Evolutionary conservation across 352 stramenopile species (phyloP).

Genomic region (Globisporangium orthogonon): DNA sequence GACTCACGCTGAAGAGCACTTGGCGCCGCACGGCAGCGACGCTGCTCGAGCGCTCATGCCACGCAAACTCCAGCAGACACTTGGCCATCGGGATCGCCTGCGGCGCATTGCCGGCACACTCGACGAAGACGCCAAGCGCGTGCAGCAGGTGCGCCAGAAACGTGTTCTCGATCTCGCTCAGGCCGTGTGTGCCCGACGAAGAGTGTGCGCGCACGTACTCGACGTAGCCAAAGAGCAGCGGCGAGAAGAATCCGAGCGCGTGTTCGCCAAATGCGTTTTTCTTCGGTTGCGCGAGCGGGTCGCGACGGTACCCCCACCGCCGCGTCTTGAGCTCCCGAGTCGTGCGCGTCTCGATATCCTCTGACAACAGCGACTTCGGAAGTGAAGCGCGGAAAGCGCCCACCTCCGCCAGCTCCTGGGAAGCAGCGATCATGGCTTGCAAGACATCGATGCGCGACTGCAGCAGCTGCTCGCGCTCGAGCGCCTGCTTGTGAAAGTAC

Average conservation of each 20-base stretch:
- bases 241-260: constrained; percentile 66
- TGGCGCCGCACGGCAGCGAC: constrained; percentile 60
- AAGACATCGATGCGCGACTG: constrained; percentile 67
- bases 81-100: constrained; percentile 64
- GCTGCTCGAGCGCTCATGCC: constrained; percentile 33
- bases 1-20: constrained; percentile 67
- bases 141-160: constrained; percentile 72
- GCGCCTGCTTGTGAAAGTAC: constrained; percentile 52
- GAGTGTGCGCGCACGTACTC: constrained; percentile 39
- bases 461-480: constrained; percentile 70
- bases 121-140: constrained; percentile 55
- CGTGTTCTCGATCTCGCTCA: constrained; percentile 55
- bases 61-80: constrained; percentile 63
- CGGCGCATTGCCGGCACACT: constrained; percentile 54
- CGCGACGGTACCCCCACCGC: constrained; percentile 61
- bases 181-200: not conserved
- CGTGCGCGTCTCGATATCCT: constrained; percentile 38
- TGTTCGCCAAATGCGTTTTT: constrained; percentile 61
- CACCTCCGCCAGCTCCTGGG: constrained; percentile 60
- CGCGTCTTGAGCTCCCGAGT: constrained; percentile 54
- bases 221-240: constrained; percentile 64
- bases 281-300: constrained; percentile 36
- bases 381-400: constrained; percentile 21
- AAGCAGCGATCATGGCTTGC: constrained; percentile 41
- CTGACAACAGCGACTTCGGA: constrained; percentile 37